A percentile compares a stretch with the other conserved stretches of the same genome.
Evolutionary conservation across 2,329 filamentous ascomycete genomes (phyloP).

Genomic region (Clonostachys byssicola): DNA sequence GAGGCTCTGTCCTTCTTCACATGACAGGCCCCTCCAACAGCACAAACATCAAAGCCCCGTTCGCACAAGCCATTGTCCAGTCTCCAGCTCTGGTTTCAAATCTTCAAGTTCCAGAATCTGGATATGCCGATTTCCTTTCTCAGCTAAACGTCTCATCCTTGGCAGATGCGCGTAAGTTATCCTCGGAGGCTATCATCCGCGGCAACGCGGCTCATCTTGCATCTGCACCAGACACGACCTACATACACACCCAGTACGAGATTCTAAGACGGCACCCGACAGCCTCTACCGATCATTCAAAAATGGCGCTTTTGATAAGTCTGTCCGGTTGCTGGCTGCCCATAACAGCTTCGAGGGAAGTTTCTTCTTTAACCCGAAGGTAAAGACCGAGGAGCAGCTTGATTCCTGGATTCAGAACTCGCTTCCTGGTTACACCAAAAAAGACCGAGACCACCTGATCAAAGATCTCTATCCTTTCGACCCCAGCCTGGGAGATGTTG

Average conservation of each 20-base stretch:
- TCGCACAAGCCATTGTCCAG: slow-evolving; percentile 5
- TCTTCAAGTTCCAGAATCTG: neutral
- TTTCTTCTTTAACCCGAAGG: slow-evolving; percentile 6
- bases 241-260: slow-evolving; percentile 3
- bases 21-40: neutral
- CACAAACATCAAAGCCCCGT: neutral
- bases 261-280: slow-evolving; percentile 1
- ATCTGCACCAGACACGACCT: slow-evolving; percentile 2
- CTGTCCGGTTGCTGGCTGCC: slow-evolving; percentile 3
- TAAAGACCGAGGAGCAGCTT: slow-evolving; percentile 5
- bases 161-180: slow-evolving; percentile 2
- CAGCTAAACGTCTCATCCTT: slow-evolving; percentile 3
- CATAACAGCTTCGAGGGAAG: slow-evolving; percentile 5
- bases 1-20: slow-evolving; percentile 26
- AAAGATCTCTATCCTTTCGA: slow-evolving; percentile 4
- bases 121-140: slow-evolving; percentile 4
- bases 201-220: slow-evolving; percentile 5
- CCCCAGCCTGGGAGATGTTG: too few relatives aligned
- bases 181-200: slow-evolving; percentile 3
- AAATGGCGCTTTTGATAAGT: slow-evolving; percentile 4
- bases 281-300: neutral
- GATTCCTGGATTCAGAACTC: slow-evolving; percentile 1
- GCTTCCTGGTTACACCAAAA: slow-evolving; percentile 2
- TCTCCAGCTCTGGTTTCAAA: neutral
- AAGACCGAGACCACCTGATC: neutral